A percentile compares a stretch with the other conserved stretches of the same genome.
Conservation (phyloP, 164 flowering plant genomes). For the Piper betle region DNA sequence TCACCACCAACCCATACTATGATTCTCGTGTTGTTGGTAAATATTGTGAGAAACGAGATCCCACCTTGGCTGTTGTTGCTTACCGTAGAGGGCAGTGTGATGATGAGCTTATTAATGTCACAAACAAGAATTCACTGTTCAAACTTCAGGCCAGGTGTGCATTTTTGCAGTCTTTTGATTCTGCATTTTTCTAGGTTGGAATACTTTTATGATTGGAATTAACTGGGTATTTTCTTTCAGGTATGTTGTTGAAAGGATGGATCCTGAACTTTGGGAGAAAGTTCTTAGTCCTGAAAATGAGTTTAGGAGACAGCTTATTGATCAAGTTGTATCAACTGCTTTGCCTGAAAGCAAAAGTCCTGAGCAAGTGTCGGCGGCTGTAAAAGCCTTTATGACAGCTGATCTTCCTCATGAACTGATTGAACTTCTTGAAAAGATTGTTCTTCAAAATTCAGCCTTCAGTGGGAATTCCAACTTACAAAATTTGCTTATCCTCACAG, state of each 20-base stretch:
- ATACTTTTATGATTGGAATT: not conserved
- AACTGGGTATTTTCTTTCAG: slow-evolving; percentile 20
- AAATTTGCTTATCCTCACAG: slow-evolving; percentile 81
- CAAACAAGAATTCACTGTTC: slow-evolving; percentile 91
- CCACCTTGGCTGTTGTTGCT: slow-evolving; percentile 98
- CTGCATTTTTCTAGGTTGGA: not conserved
- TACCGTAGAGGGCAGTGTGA: slow-evolving; percentile 98
- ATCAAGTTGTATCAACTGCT: slow-evolving; percentile 99
- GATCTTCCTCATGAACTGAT: slow-evolving; percentile 98
- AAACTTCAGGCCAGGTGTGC: slow-evolving; percentile 88
- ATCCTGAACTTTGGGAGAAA: slow-evolving; percentile 91
- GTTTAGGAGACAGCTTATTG: slow-evolving; percentile 89
- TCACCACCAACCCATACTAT: slow-evolving; percentile 96
- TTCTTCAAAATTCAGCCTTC: slow-evolving; percentile 97
- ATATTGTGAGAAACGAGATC: slow-evolving; percentile 98
- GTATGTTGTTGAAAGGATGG: slow-evolving; percentile 99
- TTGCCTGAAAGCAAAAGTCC: slow-evolving; percentile 99
- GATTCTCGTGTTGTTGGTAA: slow-evolving; percentile 99
- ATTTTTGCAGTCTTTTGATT: not conserved
- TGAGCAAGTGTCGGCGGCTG: slow-evolving; percentile 99
- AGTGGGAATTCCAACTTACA: slow-evolving; percentile 98
- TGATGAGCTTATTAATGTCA: slow-evolving; percentile 93
- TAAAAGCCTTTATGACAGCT: slow-evolving; percentile 99
- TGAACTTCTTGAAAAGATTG: slow-evolving; percentile 98
- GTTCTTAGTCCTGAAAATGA: slow-evolving; percentile 90